Evolutionary conservation across 1,284 basidiomycete genomes (phyloP).

Genomic region (Afroboletus lepidellus): DNA sequence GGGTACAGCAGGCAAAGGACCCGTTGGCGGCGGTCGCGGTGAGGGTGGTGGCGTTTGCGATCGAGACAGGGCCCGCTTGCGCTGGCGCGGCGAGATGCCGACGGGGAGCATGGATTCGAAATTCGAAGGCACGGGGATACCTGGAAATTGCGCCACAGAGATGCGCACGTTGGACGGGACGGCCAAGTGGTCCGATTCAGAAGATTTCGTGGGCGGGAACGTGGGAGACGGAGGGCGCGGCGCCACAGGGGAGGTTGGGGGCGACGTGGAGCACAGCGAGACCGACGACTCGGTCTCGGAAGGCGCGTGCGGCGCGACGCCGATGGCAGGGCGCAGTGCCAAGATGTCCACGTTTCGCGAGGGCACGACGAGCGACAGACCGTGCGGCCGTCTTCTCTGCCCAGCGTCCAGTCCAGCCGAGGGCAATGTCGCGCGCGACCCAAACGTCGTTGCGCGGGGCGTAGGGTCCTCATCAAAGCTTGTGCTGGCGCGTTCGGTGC

Average conservation of each 20-base stretch:
- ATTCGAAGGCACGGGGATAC: conserved; percentile 4
- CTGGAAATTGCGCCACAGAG: conserved; percentile 2
- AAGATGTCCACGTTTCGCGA: conserved; percentile 2
- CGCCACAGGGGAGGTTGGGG: conserved; percentile 14
- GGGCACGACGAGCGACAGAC: conserved; percentile 18
- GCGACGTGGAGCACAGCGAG: conserved; percentile 13
- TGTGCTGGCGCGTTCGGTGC: conserved; percentile 4
- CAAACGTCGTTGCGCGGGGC: conserved; percentile 23
- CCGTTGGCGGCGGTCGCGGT: conserved; percentile 28
- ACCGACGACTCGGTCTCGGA: conserved; percentile 24
- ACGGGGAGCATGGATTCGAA: conserved; percentile 4
- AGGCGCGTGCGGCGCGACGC: conserved; percentile 23
- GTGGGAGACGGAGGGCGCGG: conserved; percentile 8
- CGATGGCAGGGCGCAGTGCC: conserved; percentile 23
- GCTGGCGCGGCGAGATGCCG: conserved; percentile 15
- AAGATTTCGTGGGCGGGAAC: conserved; percentile 4
- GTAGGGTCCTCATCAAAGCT: conserved; percentile 27
- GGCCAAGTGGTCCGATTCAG: background rate
- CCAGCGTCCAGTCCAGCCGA: background rate
- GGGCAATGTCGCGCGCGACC: background rate
- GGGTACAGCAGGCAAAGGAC: conserved; percentile 33
- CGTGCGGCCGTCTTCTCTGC: conserved; percentile 13
- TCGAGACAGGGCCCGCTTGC: conserved; percentile 26
- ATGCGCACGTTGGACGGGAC: conserved; percentile 5
- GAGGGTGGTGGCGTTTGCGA: conserved; percentile 27